Evolutionary conservation across 768 basidiomycete genomes (phyloP).

Genomic region (Gymnopilus dilepis): DNA sequence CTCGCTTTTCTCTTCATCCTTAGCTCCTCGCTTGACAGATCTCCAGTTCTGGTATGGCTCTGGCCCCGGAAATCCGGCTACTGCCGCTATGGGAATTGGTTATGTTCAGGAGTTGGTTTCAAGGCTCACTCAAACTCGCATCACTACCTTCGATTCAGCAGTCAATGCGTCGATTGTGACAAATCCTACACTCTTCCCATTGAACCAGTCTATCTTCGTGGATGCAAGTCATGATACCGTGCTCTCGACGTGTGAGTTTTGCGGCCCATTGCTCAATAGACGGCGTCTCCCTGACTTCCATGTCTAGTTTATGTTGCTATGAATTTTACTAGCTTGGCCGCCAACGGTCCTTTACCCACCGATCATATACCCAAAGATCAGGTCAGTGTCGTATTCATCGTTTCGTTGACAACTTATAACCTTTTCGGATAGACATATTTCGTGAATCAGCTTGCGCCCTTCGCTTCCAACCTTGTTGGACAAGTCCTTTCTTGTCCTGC

Average conservation of each 20-base stretch:
- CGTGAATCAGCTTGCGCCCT: constrained; percentile 38
- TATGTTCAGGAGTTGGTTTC: constrained; percentile 75
- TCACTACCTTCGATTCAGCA: constrained; percentile 58
- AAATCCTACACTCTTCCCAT: constrained; percentile 56
- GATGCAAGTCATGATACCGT: constrained; percentile 81
- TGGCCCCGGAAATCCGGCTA: constrained; percentile 72
- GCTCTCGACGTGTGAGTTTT: constrained; percentile 58
- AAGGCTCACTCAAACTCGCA: constrained; percentile 65
- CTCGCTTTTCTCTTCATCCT: neutral
- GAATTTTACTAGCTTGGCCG: constrained; percentile 69
- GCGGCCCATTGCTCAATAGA: neutral
- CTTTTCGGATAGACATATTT: constrained; percentile 45
- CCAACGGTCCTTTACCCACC: constrained; percentile 63
- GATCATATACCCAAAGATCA: constrained; percentile 61
- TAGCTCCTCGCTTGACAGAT: constrained; percentile 36
- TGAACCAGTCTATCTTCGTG: constrained; percentile 65
- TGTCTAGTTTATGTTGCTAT: constrained; percentile 68
- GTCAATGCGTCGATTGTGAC: constrained; percentile 72
- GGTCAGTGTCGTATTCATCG: constrained; percentile 52
- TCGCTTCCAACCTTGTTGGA: constrained; percentile 42
- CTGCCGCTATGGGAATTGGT: constrained; percentile 66
- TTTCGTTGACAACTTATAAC: constrained; percentile 52
- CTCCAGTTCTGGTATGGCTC: constrained; percentile 66
- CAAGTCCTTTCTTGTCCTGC: constrained; percentile 52
- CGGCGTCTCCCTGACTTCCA: neutral